phyloP scores from a whole-genome alignment of 345 rosid genomes.

The Trapa incisa region DNA sequence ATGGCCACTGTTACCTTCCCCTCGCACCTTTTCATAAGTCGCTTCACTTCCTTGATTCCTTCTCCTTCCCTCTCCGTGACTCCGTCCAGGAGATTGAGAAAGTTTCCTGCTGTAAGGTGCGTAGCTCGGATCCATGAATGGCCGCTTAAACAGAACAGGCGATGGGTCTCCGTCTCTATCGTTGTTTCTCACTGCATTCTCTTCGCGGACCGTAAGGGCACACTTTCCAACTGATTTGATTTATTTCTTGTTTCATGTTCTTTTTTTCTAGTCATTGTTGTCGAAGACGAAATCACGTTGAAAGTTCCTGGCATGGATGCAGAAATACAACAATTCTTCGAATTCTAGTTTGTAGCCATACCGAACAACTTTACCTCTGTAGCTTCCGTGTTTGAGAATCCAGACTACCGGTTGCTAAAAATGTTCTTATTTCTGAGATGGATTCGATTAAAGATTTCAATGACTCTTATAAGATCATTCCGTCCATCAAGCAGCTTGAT shows the following conservation, averaged over 20 bases:
- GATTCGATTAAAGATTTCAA: neutral
- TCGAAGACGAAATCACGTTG: neutral
- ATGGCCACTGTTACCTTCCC: slow-evolving; percentile 16
- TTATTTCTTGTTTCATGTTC: neutral
- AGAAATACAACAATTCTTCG: neutral
- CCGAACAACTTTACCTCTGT: neutral
- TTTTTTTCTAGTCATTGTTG: neutral
- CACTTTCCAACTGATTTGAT: neutral
- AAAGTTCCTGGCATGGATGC: neutral
- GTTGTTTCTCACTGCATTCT: slow-evolving; percentile 29
- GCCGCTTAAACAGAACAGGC: slow-evolving; percentile 36
- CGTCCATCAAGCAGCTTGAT: neutral
- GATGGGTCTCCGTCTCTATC: slow-evolving; percentile 52
- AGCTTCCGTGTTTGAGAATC: neutral
- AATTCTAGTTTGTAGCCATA: too few species aligned
- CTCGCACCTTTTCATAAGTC: slow-evolving; percentile 14
- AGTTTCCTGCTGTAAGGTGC: slow-evolving; percentile 16
- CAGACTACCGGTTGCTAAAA: neutral
- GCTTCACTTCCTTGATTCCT: neutral
- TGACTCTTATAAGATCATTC: neutral
- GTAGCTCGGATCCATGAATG: slow-evolving; percentile 20
- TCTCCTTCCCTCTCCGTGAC: slow-evolving; percentile 1
- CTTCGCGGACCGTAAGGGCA: slow-evolving; percentile 28
- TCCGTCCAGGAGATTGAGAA: neutral
- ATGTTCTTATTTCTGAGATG: neutral